Conservation (phyloP, 805 yeast species). For the Dipodascopsis uninucleata region DNA sequence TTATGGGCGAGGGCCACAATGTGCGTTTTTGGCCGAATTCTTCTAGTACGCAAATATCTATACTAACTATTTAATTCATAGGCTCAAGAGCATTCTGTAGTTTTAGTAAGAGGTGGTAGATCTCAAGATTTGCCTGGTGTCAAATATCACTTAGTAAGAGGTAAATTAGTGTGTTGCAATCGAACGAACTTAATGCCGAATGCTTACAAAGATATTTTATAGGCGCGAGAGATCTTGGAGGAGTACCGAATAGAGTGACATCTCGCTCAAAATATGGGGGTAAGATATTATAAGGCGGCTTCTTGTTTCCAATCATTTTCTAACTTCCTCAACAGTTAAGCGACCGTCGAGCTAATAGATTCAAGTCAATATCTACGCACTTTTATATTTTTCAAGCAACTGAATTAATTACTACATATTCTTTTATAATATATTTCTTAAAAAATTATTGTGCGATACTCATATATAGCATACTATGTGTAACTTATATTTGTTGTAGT, state of each 20-base stretch:
- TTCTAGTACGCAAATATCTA: background rate
- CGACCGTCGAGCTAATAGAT: too few relatives aligned
- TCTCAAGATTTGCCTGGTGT: constrained; percentile 98
- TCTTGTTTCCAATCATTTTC: too few relatives aligned
- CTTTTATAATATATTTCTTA: too few relatives aligned
- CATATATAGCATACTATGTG: too few relatives aligned
- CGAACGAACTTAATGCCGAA: too few relatives aligned
- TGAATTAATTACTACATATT: too few relatives aligned
- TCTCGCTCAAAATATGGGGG: constrained; percentile 94
- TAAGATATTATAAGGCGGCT: too few relatives aligned
- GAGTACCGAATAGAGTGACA: constrained; percentile 87
- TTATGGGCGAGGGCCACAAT: constrained; percentile 98
- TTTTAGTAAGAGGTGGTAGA: constrained; percentile 96
- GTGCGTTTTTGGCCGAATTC: constrained; percentile 1
- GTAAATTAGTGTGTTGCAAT: constrained; percentile 37
- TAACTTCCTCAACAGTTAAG: too few relatives aligned
- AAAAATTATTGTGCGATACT: too few relatives aligned
- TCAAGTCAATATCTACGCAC: too few relatives aligned
- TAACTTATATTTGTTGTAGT: too few relatives aligned
- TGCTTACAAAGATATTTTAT: background rate
- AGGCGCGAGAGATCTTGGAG: constrained; percentile 76
- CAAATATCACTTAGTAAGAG: constrained; percentile 88
- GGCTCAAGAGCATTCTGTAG: constrained; percentile 95
- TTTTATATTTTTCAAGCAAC: too few relatives aligned
- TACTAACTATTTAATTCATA: background rate